These are phyloP conservation scores for Solidago caesia DNA, from an alignment of 129 eudicot genomes.

Conservation along the genomic window DNA sequence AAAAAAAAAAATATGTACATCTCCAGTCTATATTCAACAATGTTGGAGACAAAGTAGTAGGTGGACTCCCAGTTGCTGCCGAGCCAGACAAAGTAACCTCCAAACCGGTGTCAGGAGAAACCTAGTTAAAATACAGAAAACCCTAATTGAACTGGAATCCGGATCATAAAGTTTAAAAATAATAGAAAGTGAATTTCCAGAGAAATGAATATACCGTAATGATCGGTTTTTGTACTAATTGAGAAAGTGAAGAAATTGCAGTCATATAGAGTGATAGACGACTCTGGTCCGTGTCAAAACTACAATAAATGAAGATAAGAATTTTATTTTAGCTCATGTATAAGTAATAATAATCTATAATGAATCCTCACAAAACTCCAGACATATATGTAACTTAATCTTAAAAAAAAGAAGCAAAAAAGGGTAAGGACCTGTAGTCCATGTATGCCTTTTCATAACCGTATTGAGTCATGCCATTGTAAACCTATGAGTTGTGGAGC, in stretches of 20 bases:
- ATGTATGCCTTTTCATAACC: slow-evolving; percentile 68
- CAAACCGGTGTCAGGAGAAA: slow-evolving; percentile 66
- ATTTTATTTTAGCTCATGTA: slow-evolving; percentile 12
- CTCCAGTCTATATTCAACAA: slow-evolving; percentile 67
- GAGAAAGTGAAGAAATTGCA: slow-evolving; percentile 73
- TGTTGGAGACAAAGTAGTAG: slow-evolving; percentile 87
- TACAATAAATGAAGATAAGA: slow-evolving; percentile 36
- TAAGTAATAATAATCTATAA: not conserved
- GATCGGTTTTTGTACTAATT: slow-evolving; percentile 67
- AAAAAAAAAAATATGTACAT: slow-evolving; percentile 41
- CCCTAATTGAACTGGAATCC: not conserved
- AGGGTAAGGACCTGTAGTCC: slow-evolving; percentile 63
- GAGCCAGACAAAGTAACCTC: slow-evolving; percentile 76
- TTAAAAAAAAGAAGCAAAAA: not conserved
- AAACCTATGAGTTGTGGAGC: slow-evolving; percentile 51
- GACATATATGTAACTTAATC: slow-evolving; percentile 1
- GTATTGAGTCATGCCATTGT: slow-evolving; percentile 83
- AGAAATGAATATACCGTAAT: slow-evolving; percentile 41
- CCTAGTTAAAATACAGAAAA: slow-evolving; percentile 37
- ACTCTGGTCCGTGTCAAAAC: slow-evolving; percentile 75
- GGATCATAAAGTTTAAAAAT: not conserved
- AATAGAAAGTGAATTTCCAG: not conserved
- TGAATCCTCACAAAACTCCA: not conserved
- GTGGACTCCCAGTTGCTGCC: slow-evolving; percentile 67
- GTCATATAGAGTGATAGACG: slow-evolving; percentile 70